Base-by-base conservation (phyloP, 805 yeast species). In the Candida khao-thaluensis region DNA sequence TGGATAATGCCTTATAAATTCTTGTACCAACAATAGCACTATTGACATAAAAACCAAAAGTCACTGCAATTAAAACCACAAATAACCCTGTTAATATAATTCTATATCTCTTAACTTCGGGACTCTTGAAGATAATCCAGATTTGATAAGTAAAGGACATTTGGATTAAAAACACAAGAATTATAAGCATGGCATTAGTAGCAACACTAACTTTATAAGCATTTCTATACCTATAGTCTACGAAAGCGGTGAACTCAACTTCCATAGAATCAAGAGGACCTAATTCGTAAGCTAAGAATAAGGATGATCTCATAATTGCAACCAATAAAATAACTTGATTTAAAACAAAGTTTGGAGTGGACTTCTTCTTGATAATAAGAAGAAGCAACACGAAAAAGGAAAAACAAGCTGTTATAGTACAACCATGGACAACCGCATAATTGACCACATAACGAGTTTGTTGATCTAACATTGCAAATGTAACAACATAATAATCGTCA, bases 121-220 rank as follows among this genome's bases (percentile, higher is more conserved):
- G 77, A n/a, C 76, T 68, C 40, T 75, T 71, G 64, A 86, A 86
- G 35, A 93, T 79, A 22, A 83, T 75, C 45, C 69, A 72, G 7
- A 85, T 76, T 62, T 91, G 98, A 54, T 79, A 79, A 2, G 81
- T 69, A 52, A 91, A 61, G 0, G 93, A 81, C 0, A 65, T 45
- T 57, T 87, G 85, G 38, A 90, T 76, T 7, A 77, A 64, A 0
- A 71, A 62, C 14, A 86, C 72, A 30, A 88, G 60, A 9, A 88
- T 44, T 4, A 81, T 69, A 46, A 81, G 81, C 41, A 85, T 60
- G 3, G 79, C 69, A 50, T 79, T 76, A 0, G 87, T 65, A 2
- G 85, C 85, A 7, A 81, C 74, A n/a, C 81, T 71, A 4, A 77
- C 55, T 34, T 66, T 71, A 30, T 69, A 63, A 18, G 75, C 74